These are phyloP conservation scores for Cryphonectria japonica DNA, from an alignment of 2,329 filamentous ascomycete genomes.

Conservation along the genomic window DNA sequence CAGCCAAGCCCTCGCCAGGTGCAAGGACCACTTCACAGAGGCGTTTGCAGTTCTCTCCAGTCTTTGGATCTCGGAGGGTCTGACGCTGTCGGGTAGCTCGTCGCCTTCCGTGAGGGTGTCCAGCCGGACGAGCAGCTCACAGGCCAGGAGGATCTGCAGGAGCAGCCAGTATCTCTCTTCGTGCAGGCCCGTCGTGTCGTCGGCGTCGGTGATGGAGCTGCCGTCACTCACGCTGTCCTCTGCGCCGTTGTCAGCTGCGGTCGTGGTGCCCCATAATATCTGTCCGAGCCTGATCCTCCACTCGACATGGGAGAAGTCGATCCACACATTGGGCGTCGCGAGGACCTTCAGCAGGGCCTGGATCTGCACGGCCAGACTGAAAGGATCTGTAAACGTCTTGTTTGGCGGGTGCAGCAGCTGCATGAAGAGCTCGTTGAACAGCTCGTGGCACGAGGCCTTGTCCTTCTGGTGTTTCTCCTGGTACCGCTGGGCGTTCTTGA, in stretches of 20 bases:
- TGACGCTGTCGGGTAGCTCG: slow-evolving; percentile 57
- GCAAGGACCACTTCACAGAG: slow-evolving; percentile 69
- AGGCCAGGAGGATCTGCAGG: slow-evolving; percentile 66
- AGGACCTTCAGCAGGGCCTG: slow-evolving; percentile 69
- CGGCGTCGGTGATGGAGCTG: slow-evolving; percentile 54
- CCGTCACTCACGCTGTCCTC: slow-evolving; percentile 59
- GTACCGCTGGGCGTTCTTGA: slow-evolving; percentile 60
- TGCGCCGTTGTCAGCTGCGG: slow-evolving; percentile 54
- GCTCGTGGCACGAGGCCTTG: slow-evolving; percentile 55
- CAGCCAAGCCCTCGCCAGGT: slow-evolving; percentile 68
- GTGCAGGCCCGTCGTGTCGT: slow-evolving; percentile 53
- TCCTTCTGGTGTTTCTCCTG: slow-evolving; percentile 55
- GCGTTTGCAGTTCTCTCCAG: slow-evolving; percentile 65
- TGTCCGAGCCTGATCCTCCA: slow-evolving; percentile 76
- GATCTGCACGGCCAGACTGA: slow-evolving; percentile 71
- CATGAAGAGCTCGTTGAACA: slow-evolving; percentile 66
- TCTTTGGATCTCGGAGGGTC: slow-evolving; percentile 59
- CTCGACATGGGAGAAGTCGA: slow-evolving; percentile 74
- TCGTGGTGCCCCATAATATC: slow-evolving; percentile 65
- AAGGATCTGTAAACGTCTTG: slow-evolving; percentile 58
- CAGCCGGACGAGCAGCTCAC: slow-evolving; percentile 66
- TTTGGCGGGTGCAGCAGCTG: slow-evolving; percentile 62
- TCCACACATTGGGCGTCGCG: slow-evolving; percentile 69
- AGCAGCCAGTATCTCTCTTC: slow-evolving; percentile 70
- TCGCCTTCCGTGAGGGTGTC: slow-evolving; percentile 66